Evolutionary conservation across 345 rosid genomes (phyloP).

Genomic region (Mallotus nudiflorus): DNA sequence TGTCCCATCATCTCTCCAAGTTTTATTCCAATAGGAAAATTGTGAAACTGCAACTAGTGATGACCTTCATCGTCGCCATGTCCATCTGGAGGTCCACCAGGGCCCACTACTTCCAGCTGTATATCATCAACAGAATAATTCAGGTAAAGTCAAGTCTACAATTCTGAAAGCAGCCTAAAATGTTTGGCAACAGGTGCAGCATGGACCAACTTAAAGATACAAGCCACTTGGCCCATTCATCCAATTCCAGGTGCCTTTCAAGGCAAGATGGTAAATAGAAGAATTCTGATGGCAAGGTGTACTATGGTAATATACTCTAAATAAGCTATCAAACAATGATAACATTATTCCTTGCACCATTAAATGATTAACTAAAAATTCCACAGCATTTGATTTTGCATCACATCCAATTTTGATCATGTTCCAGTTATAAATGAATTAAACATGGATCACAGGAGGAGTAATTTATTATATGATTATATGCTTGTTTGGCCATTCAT

Average conservation of each 20-base stretch:
- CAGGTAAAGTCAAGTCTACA: conserved; percentile 16
- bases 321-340: no score
- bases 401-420: background rate
- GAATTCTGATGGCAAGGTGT: no score
- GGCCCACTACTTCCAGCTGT: conserved; percentile 91
- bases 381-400: no score
- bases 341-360: no score
- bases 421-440: background rate
- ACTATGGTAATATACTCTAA: no score
- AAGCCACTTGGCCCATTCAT: no score
- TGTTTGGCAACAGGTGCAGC: no score
- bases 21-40: conserved; percentile 21
- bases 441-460: background rate
- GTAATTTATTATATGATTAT: background rate
- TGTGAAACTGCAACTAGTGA: conserved; percentile 21
- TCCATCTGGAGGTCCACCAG: conserved; percentile 87
- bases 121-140: conserved; percentile 16
- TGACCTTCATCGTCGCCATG: conserved; percentile 57
- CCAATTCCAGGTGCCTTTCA: no score
- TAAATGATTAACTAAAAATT: no score
- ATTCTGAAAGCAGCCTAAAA: background rate
- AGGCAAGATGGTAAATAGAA: no score
- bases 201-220: no score
- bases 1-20: conserved; percentile 37
- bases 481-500: background rate